These are phyloP conservation scores for Pugionium dolabratum DNA, from an alignment of 345 rosid species.

Conservation along the genomic window DNA sequence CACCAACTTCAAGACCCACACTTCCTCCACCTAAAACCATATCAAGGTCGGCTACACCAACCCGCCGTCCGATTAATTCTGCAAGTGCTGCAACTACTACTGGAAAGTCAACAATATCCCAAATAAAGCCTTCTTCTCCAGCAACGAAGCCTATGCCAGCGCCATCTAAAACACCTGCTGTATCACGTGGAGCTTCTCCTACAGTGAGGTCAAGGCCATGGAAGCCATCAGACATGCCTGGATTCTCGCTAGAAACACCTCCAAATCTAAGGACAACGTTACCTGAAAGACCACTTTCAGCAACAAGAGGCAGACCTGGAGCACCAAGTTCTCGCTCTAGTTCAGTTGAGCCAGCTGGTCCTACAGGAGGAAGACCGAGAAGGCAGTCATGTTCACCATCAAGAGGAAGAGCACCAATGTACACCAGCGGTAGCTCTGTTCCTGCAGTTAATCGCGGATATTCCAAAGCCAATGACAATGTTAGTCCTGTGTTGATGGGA, in stretches of 20 bases:
- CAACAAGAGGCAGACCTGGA: slow-evolving; percentile 95
- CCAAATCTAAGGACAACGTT: slow-evolving; percentile 90
- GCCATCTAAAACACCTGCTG: slow-evolving; percentile 50
- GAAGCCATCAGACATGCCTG: slow-evolving; percentile 99
- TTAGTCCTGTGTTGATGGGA: slow-evolving; percentile 86
- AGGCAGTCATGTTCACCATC: slow-evolving; percentile 97
- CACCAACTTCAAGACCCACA: slow-evolving; percentile 80
- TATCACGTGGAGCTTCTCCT: slow-evolving; percentile 81
- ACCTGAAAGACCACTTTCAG: slow-evolving; percentile 91
- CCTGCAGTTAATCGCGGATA: slow-evolving; percentile 73
- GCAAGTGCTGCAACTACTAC: slow-evolving; percentile 44
- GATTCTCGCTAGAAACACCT: slow-evolving; percentile 90
- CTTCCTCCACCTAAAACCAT: slow-evolving; percentile 65
- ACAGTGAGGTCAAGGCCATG: slow-evolving; percentile 80
- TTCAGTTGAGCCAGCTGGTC: slow-evolving; percentile 71
- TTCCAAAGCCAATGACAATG: slow-evolving; percentile 67
- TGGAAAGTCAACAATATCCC: slow-evolving; percentile 45
- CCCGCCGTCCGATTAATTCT: slow-evolving; percentile 71
- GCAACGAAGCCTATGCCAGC: slow-evolving; percentile 49
- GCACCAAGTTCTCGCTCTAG: slow-evolving; percentile 85
- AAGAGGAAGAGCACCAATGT: slow-evolving; percentile 72
- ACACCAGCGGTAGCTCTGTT: slow-evolving; percentile 86
- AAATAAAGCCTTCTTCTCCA: slow-evolving; percentile 55
- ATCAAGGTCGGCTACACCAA: slow-evolving; percentile 86
- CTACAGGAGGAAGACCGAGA: slow-evolving; percentile 65